These are phyloP conservation scores for Knufia petricola DNA, from an alignment of 2,329 filamentous ascomycete genomes.

Conservation along the genomic window DNA sequence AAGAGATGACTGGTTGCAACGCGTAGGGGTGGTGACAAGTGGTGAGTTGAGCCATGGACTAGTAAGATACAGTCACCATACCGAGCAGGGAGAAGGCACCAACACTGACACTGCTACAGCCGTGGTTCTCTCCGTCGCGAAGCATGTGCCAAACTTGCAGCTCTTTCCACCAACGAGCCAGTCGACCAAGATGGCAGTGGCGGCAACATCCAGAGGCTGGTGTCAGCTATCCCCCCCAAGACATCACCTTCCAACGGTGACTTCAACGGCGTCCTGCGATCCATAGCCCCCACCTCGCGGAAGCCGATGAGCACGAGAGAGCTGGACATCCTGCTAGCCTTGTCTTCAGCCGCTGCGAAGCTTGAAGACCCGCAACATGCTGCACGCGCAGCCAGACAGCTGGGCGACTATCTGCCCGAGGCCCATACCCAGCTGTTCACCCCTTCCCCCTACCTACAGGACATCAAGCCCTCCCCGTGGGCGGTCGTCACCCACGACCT, in stretches of 20 bases:
- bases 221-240: conserved; percentile 25
- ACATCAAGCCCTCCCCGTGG: conserved; percentile 78
- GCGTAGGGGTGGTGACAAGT: background rate
- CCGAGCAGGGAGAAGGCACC: background rate
- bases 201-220: conserved; percentile 30
- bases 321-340: conserved; percentile 79
- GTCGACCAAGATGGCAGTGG: conserved; percentile 24
- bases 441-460: conserved; percentile 70
- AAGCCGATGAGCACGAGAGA: conserved; percentile 60
- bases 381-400: conserved; percentile 64
- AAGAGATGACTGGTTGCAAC: conserved; percentile 1
- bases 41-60: conserved; percentile 4
- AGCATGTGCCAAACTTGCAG: conserved; percentile 37
- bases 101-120: background rate
- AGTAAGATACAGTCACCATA: background rate
- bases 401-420: conserved; percentile 78
- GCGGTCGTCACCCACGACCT: conserved; percentile 73
- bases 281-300: conserved; percentile 30
- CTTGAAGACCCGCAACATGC: conserved; percentile 64
- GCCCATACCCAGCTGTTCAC: conserved; percentile 69
- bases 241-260: conserved; percentile 24
- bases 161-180: conserved; percentile 29
- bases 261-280: conserved; percentile 30
- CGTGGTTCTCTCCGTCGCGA: conserved; percentile 28
- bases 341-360: conserved; percentile 79